Percentiles rank a stretch among this genome's conserved stretches.
phyloP scores from a whole-genome alignment of 495 filamentous ascomycete species.

The Copromyces sp. region DNA sequence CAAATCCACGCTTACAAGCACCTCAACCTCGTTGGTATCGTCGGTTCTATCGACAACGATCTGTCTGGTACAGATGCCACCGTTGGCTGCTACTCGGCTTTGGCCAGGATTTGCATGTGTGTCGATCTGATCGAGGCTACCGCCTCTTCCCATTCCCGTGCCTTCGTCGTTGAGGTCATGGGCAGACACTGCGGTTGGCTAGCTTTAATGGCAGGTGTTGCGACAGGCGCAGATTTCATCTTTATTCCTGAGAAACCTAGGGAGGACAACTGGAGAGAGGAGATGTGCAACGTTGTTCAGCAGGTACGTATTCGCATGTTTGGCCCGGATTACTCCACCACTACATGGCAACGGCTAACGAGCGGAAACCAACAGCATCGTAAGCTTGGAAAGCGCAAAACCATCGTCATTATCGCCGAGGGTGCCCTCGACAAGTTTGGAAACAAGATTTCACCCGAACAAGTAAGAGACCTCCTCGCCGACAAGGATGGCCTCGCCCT shows the following conservation, averaged over 20 bases:
- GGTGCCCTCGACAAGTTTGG: constrained; percentile 81
- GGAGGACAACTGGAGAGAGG: constrained; percentile 71
- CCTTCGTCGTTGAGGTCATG: constrained; percentile 99
- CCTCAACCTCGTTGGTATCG: constrained; percentile 91
- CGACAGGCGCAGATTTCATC: constrained; percentile 91
- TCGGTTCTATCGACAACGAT: constrained; percentile 98
- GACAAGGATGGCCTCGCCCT: constrained; percentile 57
- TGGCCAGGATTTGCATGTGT: constrained; percentile 83
- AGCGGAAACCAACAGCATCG: constrained; percentile 54
- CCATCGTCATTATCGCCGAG: constrained; percentile 95
- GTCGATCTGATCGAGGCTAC: constrained; percentile 97
- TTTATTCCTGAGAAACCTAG: constrained; percentile 96
- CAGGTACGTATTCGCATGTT: constrained; percentile 43
- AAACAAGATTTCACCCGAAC: constrained; percentile 67
- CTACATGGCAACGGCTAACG: constrained; percentile 1
- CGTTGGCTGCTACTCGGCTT: constrained; percentile 91
- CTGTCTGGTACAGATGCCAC: constrained; percentile 95
- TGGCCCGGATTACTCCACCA: background rate
- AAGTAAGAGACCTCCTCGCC: constrained; percentile 81
- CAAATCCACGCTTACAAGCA: constrained; percentile 64
- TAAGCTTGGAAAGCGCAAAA: constrained; percentile 84
- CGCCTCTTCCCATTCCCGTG: constrained; percentile 89
- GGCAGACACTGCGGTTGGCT: constrained; percentile 99
- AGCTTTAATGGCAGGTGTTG: constrained; percentile 91
- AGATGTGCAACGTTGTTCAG: constrained; percentile 75